Conservation (phyloP, 805 yeast species). For the Saccharomycopsis amapae region DNA sequence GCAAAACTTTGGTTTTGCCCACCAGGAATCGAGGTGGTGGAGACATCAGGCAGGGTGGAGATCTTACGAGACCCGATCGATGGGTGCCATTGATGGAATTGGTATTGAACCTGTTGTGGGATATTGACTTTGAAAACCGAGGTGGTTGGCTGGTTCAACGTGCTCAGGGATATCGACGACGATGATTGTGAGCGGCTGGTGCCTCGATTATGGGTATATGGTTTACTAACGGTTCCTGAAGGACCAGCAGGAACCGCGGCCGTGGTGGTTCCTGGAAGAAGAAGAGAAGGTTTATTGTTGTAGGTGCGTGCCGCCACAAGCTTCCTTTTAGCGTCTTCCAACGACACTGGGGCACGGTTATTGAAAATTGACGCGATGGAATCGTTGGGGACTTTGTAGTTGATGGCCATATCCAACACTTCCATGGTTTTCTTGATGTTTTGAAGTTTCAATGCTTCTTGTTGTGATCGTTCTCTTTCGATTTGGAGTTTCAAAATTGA, state of each 20-base stretch:
- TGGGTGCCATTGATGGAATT: constrained; percentile 31
- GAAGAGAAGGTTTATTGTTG: not conserved
- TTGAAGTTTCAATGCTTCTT: constrained; percentile 67
- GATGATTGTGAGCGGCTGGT: constrained; percentile 1
- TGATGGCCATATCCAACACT: constrained; percentile 54
- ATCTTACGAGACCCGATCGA: not conserved
- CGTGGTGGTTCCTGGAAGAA: not conserved
- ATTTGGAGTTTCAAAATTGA: constrained; percentile 13
- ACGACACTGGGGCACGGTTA: constrained; percentile 12
- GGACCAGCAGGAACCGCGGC: not conserved
- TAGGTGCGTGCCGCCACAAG: not conserved
- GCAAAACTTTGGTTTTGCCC: constrained; percentile 4
- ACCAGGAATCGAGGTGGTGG: not conserved
- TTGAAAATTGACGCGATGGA: constrained; percentile 57
- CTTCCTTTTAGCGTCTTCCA: constrained; percentile 1
- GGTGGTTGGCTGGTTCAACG: constrained; percentile 26
- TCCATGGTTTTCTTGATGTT: constrained; percentile 51
- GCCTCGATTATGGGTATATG: constrained; percentile 1
- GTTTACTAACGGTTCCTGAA: not conserved
- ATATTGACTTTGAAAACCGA: constrained; percentile 31
- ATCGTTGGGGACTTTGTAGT: constrained; percentile 58
- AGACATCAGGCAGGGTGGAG: constrained; percentile 1
- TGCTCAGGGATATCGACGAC: constrained; percentile 5
- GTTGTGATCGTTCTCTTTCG: constrained; percentile 78
- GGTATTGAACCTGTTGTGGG: constrained; percentile 30